A percentile compares a stretch with the other conserved stretches of the same genome.
Conservation (phyloP, 2,329 filamentous ascomycete genomes). For the Botrytis galanthina region DNA sequence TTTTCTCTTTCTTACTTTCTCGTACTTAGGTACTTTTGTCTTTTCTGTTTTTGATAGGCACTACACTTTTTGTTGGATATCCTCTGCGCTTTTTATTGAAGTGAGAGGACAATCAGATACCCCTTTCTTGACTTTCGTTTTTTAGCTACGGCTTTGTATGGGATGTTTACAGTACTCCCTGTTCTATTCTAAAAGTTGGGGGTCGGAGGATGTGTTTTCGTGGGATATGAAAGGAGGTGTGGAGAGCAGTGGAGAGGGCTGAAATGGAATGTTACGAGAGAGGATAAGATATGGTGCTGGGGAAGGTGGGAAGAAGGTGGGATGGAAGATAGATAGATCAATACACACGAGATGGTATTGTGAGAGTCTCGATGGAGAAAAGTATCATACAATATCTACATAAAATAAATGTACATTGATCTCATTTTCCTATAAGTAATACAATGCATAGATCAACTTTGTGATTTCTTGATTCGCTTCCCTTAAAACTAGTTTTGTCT, state of each 20-base stretch:
- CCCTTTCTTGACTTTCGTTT: conserved; percentile 5
- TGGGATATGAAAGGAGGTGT: background rate
- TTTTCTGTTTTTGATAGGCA: background rate
- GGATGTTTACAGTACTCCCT: conserved; percentile 4
- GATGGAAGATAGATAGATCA: no score
- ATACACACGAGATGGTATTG: background rate
- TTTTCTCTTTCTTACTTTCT: background rate
- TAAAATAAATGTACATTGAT: background rate
- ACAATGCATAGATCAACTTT: background rate
- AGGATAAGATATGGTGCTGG: background rate
- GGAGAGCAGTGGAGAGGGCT: background rate
- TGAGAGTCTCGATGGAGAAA: background rate
- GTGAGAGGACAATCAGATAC: conserved; percentile 6
- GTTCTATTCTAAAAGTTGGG: background rate
- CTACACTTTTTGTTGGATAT: background rate
- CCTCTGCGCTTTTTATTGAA: conserved; percentile 6
- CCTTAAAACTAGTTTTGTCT: background rate
- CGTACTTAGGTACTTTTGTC: conserved; percentile 3
- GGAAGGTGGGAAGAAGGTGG: background rate
- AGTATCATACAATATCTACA: conserved; percentile 1
- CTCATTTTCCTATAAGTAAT: background rate
- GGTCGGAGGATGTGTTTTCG: background rate
- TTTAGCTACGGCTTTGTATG: background rate
- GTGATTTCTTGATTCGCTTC: background rate
- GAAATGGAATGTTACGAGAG: background rate